Evolutionary conservation across 139 green algal genomes (phyloP), one percentile per base, ranked within the genome.

Genomic region (Picochlorum sp.): DNA sequence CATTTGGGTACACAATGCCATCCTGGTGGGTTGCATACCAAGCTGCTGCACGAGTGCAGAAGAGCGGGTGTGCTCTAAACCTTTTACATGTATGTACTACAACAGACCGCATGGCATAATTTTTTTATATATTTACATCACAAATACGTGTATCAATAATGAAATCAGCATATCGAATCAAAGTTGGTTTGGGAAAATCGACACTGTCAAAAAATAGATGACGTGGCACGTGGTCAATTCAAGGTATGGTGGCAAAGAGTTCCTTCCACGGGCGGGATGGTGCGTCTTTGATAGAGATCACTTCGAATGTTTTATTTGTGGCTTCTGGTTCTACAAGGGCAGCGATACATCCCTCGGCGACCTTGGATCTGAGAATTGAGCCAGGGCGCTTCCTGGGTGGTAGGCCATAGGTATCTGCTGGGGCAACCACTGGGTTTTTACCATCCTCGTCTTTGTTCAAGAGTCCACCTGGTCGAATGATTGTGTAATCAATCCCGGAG

Each of bases 401-500:
- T 5, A 84, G 68, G 10, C 78, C 78, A 52, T 70, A 84, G 18
- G 71, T 47, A 62, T 72, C 64, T 0, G 78, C 59, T 6, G 69
- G 71, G 24, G 10, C 75, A 78, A 86, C 80, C 13, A 90, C 76
- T 1, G 91, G 56, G 3, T 49, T 61, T 38, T 18, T 18, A 21
- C 77, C 84, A 1, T 56, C 51, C 1, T 9, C 7, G 49, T 80
- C 63, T 1, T 57, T 63, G 8, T 56, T 11, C 3, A 34, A 45
- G 16, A 89, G 72, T 11, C 85, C 82, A 41, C 86, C 76, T 65
- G 86, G 85, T 6, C 85, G 69, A 2, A 94, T 68, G 60, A 94
- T 90, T 18, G 87, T 92, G 72, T 90, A 91, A 50, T 78, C 64
- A 14, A 94, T 49, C 20, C 87, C 87, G 3, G 65, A 82, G n/a